A percentile compares a stretch with the other conserved stretches of the same genome.
These are phyloP conservation scores for Clonostachys sp. DNA, from an alignment of 2,329 filamentous ascomycete species.

Conservation along the genomic window DNA sequence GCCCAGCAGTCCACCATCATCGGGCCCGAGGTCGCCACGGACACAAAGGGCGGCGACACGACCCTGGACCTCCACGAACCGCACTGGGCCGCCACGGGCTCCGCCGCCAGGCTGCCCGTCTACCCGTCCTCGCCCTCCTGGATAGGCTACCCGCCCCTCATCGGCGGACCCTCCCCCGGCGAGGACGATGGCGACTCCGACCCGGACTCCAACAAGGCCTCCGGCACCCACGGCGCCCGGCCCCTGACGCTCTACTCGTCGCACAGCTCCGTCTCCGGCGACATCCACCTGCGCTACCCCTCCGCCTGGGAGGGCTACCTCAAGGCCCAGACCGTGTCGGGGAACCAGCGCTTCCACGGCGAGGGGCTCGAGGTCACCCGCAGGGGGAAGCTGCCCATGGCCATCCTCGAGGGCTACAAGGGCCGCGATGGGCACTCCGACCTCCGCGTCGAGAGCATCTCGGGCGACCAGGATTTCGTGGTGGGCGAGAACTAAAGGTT, in stretches of 20 bases:
- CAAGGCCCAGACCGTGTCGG: constrained; percentile 30
- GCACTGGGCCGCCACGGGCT: constrained; percentile 26
- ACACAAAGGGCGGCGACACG: constrained; percentile 36
- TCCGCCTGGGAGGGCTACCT: constrained; percentile 43
- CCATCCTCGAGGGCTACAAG: constrained; percentile 30
- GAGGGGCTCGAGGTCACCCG: constrained; percentile 31
- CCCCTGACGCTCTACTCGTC: constrained; percentile 25
- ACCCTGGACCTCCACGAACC: constrained; percentile 35
- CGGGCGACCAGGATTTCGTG: constrained; percentile 17
- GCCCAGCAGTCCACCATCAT: constrained; percentile 38
- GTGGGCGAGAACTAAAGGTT: constrained; percentile 8
- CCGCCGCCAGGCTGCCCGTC: background rate
- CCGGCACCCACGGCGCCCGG: constrained; percentile 4
- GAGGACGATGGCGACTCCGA: too few relatives aligned
- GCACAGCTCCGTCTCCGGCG: constrained; percentile 40
- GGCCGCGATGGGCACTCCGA: constrained; percentile 26
- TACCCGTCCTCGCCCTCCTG: background rate
- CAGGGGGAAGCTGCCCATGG: constrained; percentile 23
- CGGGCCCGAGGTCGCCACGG: constrained; percentile 24
- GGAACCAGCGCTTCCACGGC: constrained; percentile 31
- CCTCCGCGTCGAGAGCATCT: constrained; percentile 21
- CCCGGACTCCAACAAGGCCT: background rate
- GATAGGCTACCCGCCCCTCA: background rate
- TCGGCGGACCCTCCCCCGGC: background rate
- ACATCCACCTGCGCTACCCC: constrained; percentile 38